A percentile compares a stretch with the other conserved stretches of the same genome.
These are phyloP conservation scores for Cutaneotrichosporon daszewskae DNA, from an alignment of 1,284 basidiomycete species.

Conservation along the genomic window DNA sequence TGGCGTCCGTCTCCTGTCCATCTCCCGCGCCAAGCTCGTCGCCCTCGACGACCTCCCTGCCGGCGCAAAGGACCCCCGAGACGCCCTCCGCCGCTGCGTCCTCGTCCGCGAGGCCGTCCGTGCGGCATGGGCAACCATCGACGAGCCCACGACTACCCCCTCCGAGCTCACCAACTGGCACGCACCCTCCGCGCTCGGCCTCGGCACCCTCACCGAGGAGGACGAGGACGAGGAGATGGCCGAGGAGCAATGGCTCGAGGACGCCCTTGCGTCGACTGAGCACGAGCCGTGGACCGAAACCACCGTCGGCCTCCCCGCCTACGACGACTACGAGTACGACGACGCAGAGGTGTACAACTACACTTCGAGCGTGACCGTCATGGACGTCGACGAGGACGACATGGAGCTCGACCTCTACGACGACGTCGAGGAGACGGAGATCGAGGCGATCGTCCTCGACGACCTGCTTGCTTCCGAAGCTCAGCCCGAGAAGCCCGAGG, in stretches of 20 bases:
- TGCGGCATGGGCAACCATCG: slow-evolving; percentile 37
- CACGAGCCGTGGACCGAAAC: slow-evolving; percentile 26
- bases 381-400: slow-evolving; percentile 6
- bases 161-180: slow-evolving; percentile 36
- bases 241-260: slow-evolving; percentile 39
- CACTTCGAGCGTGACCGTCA: slow-evolving; percentile 3
- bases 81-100: slow-evolving; percentile 29
- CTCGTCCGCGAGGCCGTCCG: slow-evolving; percentile 38
- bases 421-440: neutral
- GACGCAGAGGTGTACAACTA: slow-evolving; percentile 26
- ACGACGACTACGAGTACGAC: slow-evolving; percentile 21
- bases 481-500: too few species aligned
- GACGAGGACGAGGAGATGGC: slow-evolving; percentile 25
- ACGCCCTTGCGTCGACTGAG: slow-evolving; percentile 31
- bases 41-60: slow-evolving; percentile 23
- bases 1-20: slow-evolving; percentile 34
- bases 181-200: slow-evolving; percentile 28
- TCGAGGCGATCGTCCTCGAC: slow-evolving; percentile 3
- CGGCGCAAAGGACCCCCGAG: slow-evolving; percentile 24
- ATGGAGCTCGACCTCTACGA: neutral
- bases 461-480: too few species aligned
- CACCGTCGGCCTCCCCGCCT: slow-evolving; percentile 18
- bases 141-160: slow-evolving; percentile 17
- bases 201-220: slow-evolving; percentile 38
- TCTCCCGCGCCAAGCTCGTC: slow-evolving; percentile 38